These are phyloP conservation scores for Dendrothele bispora DNA, from an alignment of 768 basidiomycete species.

Conservation along the genomic window DNA sequence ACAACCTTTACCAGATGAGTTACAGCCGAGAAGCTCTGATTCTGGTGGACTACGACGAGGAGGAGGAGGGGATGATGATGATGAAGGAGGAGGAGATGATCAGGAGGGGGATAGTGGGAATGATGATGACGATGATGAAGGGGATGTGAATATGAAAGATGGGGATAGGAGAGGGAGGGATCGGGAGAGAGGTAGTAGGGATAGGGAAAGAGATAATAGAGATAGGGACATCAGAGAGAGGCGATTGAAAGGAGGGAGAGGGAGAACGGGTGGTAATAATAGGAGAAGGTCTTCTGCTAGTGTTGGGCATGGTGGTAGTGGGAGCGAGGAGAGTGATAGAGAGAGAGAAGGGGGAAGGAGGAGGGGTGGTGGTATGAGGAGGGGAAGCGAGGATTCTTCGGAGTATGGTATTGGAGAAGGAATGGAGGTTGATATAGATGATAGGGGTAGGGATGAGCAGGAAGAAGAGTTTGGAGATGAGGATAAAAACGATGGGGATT, in stretches of 20 bases:
- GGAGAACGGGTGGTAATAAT: background rate
- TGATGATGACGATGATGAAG: background rate
- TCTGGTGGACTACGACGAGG: too few species aligned
- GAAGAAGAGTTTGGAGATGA: slow-evolving; percentile 11
- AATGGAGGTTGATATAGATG: slow-evolving; percentile 4
- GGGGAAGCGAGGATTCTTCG: background rate
- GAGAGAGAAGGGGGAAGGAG: too few species aligned
- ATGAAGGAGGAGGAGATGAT: too few species aligned
- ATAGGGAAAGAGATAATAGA: too few species aligned
- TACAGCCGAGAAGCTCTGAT: background rate
- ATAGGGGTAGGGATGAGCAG: slow-evolving; percentile 8
- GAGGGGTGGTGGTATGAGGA: slow-evolving; percentile 11
- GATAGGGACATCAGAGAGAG: background rate
- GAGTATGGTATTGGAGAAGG: slow-evolving; percentile 13
- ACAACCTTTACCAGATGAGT: slow-evolving; percentile 3
- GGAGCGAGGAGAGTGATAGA: background rate
- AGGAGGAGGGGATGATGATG: too few species aligned
- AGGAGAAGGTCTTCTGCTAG: too few species aligned
- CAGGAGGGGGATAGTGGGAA: too few species aligned
- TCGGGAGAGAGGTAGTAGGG: too few species aligned
- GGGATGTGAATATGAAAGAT: slow-evolving; percentile 1
- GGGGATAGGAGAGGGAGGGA: background rate
- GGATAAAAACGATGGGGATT: slow-evolving; percentile 4
- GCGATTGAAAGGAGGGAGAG: background rate
- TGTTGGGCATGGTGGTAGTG: too few species aligned